A percentile compares a stretch with the other conserved stretches of the same genome.
Conservation (phyloP, 2,329 filamentous ascomycete genomes). For the Cladosporium velox region DNA sequence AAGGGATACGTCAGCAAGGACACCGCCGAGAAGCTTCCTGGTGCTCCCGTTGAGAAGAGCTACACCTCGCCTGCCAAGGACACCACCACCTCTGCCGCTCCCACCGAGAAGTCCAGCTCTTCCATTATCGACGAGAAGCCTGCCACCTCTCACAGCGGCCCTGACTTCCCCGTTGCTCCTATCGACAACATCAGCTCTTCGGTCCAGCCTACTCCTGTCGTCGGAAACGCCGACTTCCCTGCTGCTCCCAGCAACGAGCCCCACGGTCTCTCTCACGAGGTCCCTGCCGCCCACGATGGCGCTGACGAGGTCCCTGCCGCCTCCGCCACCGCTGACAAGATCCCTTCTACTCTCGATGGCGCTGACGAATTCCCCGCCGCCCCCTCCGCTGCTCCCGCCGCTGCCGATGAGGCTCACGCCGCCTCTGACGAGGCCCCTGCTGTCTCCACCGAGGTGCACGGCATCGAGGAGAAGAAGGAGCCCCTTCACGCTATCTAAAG, state of each 20-base stretch:
- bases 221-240: slow-evolving; percentile 20
- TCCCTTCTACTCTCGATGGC: not conserved
- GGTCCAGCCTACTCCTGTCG: not conserved
- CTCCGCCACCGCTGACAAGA: too few species aligned
- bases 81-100: slow-evolving; percentile 7
- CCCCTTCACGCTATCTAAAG: slow-evolving; percentile 6
- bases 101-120: not conserved
- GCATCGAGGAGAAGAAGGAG: slow-evolving; percentile 18
- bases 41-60: slow-evolving; percentile 25
- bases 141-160: slow-evolving; percentile 14
- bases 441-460: slow-evolving; percentile 2
- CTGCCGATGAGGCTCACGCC: not conserved
- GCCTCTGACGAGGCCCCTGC: not conserved
- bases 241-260: slow-evolving; percentile 17
- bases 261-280: slow-evolving; percentile 6
- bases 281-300: not conserved
- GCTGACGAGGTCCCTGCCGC: not conserved
- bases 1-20: slow-evolving; percentile 40
- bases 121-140: slow-evolving; percentile 13
- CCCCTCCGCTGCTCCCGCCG: not conserved
- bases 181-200: slow-evolving; percentile 9
- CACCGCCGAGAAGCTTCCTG: slow-evolving; percentile 32
- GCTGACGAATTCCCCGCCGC: not conserved
- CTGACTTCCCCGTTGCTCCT: slow-evolving; percentile 9
- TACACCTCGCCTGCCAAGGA: slow-evolving; percentile 16